Base-by-base conservation (phyloP, 306 rosid species). In the Urtica urens region DNA sequence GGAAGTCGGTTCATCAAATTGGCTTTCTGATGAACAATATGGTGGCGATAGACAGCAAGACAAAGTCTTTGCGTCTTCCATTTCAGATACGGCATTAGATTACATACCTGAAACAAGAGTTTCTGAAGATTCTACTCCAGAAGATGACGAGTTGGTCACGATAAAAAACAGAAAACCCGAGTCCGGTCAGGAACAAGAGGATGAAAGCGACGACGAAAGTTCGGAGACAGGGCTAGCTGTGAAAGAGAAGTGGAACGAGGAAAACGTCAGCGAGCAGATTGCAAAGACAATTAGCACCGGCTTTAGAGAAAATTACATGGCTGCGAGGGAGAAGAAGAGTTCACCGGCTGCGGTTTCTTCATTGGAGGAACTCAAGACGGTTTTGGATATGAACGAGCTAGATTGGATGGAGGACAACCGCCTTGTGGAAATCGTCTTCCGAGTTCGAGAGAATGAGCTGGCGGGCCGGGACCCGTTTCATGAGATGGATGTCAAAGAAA, bases 381-480 rank as follows among this genome's bases (percentile, higher is more conserved):
- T 53, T 72, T 53, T 45, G 15, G 78, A 67, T 48, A 79, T 76
- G 10, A 72, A 77, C 50, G 97, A 90, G 62, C 57, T 79, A 56
- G 97, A 84, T 64, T 81, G 97, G 95, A 84, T 81, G 92, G 67
- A 75, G 53, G 77, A 90, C 57, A 83, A 84, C 22, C 60, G 49
- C 68, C 97, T 90, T 45, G 73, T 76, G 39, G 93, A 90, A 55
- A 81, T 90, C 72, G 97, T 90, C 57, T 73, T 90, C 57, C 71
- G 67, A 64, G 95, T 90, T 56, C 83, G 79, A 7, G 97, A 90
- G 40, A 90, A 81, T 68, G 95, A 90, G 31, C 39, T 90, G 46
- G 70, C 68, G 15, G 95, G 93, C 52, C 65, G 59, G 38, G 94
- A 84, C 13, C 94, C 90, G 14, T 90, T 90, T 71, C 44, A 84